A percentile compares a stretch with the other conserved stretches of the same genome.
Evolutionary conservation across 805 yeast genomes (phyloP).

Genomic region (Metschnikowia lunata): DNA sequence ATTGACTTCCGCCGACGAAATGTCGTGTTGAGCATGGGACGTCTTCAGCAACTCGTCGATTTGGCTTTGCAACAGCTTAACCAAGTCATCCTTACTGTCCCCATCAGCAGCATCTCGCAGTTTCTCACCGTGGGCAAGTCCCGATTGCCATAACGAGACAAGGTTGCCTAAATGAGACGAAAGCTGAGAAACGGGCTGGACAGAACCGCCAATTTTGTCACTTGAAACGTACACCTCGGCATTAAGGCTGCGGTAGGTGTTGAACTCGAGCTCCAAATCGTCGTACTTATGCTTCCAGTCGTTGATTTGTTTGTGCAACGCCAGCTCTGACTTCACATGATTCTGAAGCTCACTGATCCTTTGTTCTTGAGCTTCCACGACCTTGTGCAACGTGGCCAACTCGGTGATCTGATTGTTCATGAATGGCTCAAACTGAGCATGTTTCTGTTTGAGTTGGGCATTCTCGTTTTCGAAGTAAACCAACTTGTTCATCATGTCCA

Average conservation of each 20-base stretch:
- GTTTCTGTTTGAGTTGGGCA: constrained; percentile 34
- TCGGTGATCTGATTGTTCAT: constrained; percentile 51
- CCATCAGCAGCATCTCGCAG: neutral
- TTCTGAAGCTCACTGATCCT: constrained; percentile 38
- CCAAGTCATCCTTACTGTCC: constrained; percentile 21
- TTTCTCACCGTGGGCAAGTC: neutral
- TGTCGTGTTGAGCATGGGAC: constrained; percentile 39
- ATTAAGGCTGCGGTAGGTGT: constrained; percentile 34
- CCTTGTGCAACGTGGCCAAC: constrained; percentile 47
- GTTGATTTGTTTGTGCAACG: constrained; percentile 41
- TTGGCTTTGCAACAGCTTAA: constrained; percentile 47
- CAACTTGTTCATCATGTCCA: constrained; percentile 42
- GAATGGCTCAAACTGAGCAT: constrained; percentile 47
- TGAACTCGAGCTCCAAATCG: constrained; percentile 40
- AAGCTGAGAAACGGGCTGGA: neutral
- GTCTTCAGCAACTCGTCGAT: constrained; percentile 51
- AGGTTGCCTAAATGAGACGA: constrained; percentile 15
- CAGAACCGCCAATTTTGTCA: constrained; percentile 23
- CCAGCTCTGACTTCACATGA: constrained; percentile 42
- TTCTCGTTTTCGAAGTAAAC: constrained; percentile 46
- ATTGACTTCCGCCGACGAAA: constrained; percentile 32
- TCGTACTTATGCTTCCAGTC: constrained; percentile 47
- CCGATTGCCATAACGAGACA: constrained; percentile 3
- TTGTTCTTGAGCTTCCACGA: constrained; percentile 51
- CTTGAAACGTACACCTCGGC: constrained; percentile 27